Base-by-base conservation (phyloP, 768 basidiomycete genomes). In the Macrolepiota fuliginosa region DNA sequence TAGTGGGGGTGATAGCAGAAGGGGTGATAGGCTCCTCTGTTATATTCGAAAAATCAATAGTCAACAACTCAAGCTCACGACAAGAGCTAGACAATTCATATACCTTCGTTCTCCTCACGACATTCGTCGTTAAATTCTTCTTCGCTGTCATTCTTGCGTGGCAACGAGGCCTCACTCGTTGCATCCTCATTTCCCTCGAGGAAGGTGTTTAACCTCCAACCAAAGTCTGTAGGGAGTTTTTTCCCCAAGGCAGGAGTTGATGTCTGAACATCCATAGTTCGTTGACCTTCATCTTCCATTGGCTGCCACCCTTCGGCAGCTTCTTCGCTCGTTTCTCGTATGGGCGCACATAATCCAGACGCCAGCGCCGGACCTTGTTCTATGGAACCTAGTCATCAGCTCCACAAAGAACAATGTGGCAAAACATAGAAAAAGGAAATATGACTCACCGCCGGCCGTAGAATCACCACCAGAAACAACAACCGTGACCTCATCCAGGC, bases 401-500 rank as follows among this genome's bases (percentile, higher is more conserved):
- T 32, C 7, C 29, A 32, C 29, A 32, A 3, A 32, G 29, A 32
- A 32, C 3, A 7, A 7, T 32, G 7, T 32, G 7, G 7, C 3
- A 3, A 32, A 32, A 32, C 29, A 32, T 32, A 37, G 17, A 47
- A 51, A 25, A 49, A 15, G 39, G 37, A 40, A 29, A 40, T 19
- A 25, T 42, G 25, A 40, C 58, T 35, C 58, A 59, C 58, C 56
- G 2, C 15, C 3, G 3, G 12, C 55, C 22, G n/a, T n/a, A 32
- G 9, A 5, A 5, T 25, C 39, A 57, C 29, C 9, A 57, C 15
- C 49, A 42, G 58, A 42, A 13, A 68, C 32, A 5, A 60, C 47
- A 3, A 76, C 66, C 4, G 51, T 64, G 15, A 77, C 63, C 55
- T 75, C 71, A 49, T 74, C 74, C 62, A 77, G 58, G 10, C 68